Evolutionary conservation across 208 protist genomes (phyloP).

Genomic region (Trypanosoma theileri): DNA sequence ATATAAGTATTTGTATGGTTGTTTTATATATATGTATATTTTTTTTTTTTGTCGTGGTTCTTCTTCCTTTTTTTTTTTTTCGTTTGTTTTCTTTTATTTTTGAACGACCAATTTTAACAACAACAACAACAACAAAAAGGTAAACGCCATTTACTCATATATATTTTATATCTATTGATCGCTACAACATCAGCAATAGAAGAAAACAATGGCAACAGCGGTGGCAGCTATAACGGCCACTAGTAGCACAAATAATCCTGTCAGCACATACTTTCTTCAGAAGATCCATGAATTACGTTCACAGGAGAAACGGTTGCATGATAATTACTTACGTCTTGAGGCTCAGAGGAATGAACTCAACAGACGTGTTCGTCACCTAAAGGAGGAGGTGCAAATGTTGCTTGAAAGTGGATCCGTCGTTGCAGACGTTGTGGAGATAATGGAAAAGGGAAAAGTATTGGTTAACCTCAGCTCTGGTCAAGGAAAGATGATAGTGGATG

Average conservation of each 20-base stretch:
- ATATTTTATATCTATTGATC: slow-evolving; percentile 11
- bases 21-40: too few relatives aligned
- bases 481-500: slow-evolving; percentile 99
- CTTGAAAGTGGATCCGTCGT: slow-evolving; percentile 98
- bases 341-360: slow-evolving; percentile 90
- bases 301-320: slow-evolving; percentile 78
- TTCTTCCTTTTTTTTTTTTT: too few relatives aligned
- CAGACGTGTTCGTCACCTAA: slow-evolving; percentile 95
- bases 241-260: slow-evolving; percentile 33
- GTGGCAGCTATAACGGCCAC: slow-evolving; percentile 24
- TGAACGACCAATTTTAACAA: too few relatives aligned
- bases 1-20: background rate
- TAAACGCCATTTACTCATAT: too few relatives aligned
- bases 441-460: slow-evolving; percentile 98
- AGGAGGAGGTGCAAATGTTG: slow-evolving; percentile 98
- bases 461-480: slow-evolving; percentile 94
- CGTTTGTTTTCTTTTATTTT: too few relatives aligned
- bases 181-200: background rate
- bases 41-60: too few relatives aligned
- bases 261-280: slow-evolving; percentile 87
- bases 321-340: slow-evolving; percentile 87
- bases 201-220: slow-evolving; percentile 14
- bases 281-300: slow-evolving; percentile 91
- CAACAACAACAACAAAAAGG: too few relatives aligned
- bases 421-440: slow-evolving; percentile 99